These are phyloP conservation scores for Apiospora pterosperma DNA, from an alignment of 2,329 filamentous ascomycete genomes.

Conservation along the genomic window DNA sequence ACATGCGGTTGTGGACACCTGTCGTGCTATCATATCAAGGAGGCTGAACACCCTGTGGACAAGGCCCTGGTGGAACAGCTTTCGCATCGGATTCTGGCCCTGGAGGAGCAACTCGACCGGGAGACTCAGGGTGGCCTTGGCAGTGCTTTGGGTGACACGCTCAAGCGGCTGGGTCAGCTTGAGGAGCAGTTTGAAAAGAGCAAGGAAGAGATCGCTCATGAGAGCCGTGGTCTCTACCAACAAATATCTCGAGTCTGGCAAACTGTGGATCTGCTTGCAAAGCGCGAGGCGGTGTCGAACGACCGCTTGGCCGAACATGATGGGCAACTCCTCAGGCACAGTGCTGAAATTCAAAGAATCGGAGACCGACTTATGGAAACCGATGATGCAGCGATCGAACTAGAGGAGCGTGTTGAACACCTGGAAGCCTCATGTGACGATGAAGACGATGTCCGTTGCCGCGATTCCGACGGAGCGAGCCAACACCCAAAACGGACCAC, in stretches of 20 bases:
- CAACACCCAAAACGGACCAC: slow-evolving; percentile 12
- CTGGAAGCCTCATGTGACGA: slow-evolving; percentile 29
- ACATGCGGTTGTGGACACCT: slow-evolving; percentile 58
- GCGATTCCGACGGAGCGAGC: slow-evolving; percentile 29
- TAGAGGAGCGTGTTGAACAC: slow-evolving; percentile 53
- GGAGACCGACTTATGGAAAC: slow-evolving; percentile 47
- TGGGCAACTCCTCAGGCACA: slow-evolving; percentile 37
- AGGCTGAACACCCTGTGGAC: slow-evolving; percentile 40
- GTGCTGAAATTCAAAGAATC: slow-evolving; percentile 41
- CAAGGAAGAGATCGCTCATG: slow-evolving; percentile 46
- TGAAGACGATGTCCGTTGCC: neutral
- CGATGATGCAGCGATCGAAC: slow-evolving; percentile 44
- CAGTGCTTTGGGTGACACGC: slow-evolving; percentile 25
- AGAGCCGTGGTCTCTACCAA: slow-evolving; percentile 52
- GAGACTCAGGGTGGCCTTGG: slow-evolving; percentile 35
- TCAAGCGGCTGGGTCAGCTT: slow-evolving; percentile 44
- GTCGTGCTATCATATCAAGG: slow-evolving; percentile 54
- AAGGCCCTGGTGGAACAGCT: slow-evolving; percentile 47
- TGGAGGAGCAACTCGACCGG: slow-evolving; percentile 41
- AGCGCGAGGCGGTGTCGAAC: slow-evolving; percentile 32
- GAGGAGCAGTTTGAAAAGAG: slow-evolving; percentile 54
- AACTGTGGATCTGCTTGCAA: slow-evolving; percentile 43
- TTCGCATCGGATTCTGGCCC: slow-evolving; percentile 39
- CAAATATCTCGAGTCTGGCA: slow-evolving; percentile 54
- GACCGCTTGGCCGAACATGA: slow-evolving; percentile 36